Conservation (phyloP, 2,329 filamentous ascomycete species). For the Botrytis squamosa region DNA sequence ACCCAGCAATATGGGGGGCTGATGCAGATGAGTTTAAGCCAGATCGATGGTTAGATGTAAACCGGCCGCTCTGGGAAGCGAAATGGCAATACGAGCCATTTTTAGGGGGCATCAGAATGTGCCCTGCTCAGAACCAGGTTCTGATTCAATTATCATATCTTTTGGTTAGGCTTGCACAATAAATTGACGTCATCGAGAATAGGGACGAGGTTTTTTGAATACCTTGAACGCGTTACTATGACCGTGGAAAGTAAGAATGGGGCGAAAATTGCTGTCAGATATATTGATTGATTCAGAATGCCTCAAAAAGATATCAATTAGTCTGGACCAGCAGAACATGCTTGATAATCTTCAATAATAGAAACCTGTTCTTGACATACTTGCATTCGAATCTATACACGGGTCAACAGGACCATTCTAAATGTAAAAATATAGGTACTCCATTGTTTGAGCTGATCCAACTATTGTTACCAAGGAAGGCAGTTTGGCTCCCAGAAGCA, state of each 20-base stretch:
- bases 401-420: no score
- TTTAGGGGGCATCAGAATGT: conserved; percentile 39
- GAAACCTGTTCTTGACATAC: no score
- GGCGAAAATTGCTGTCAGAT: conserved; percentile 13
- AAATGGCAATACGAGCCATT: conserved; percentile 40
- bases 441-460: no score
- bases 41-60: conserved; percentile 32
- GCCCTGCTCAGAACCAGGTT: conserved; percentile 40
- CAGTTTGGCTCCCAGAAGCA: neutral
- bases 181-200: conserved; percentile 35
- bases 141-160: conserved; percentile 38
- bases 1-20: conserved; percentile 41
- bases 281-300: neutral
- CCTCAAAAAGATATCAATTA: no score
- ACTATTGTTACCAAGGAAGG: no score
- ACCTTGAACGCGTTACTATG: conserved; percentile 12
- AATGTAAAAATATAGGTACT: no score
- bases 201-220: conserved; percentile 27
- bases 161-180: conserved; percentile 27
- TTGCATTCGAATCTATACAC: no score
- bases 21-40: conserved; percentile 42
- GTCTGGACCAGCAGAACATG: no score
- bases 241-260: conserved; percentile 19
- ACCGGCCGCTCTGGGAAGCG: neutral
- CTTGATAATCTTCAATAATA: no score